Conservation (phyloP, 257 asterid genomes). For the Lycium barbarum region DNA sequence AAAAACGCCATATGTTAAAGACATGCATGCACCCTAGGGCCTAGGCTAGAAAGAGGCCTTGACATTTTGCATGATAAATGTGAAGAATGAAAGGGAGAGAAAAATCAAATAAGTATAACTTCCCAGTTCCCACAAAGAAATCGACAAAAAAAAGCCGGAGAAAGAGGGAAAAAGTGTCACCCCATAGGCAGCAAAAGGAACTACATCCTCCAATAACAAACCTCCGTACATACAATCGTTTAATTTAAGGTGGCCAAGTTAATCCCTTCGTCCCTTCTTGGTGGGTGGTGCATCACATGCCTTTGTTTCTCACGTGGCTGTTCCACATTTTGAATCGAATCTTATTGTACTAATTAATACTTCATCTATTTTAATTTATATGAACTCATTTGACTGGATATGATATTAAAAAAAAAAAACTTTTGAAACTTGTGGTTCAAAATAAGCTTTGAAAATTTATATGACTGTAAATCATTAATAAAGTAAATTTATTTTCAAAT, state of each 20-base stretch:
- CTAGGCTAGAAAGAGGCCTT: neutral
- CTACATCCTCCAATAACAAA: conserved; percentile 13
- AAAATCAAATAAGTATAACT: neutral
- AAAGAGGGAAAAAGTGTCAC: neutral
- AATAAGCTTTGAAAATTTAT: too few relatives aligned
- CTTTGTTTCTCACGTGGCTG: neutral
- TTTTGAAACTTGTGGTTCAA: too few relatives aligned
- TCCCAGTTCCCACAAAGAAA: neutral
- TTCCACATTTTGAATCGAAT: neutral
- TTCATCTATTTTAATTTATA: too few relatives aligned
- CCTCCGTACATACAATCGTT: conserved; percentile 1
- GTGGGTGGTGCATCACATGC: neutral
- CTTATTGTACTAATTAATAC: neutral
- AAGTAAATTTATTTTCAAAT: too few relatives aligned
- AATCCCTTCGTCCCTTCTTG: neutral
- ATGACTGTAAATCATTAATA: too few relatives aligned
- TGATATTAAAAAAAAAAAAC: too few relatives aligned
- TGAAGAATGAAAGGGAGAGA: neutral
- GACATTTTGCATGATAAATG: neutral
- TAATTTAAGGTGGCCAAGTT: neutral
- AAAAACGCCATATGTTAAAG: neutral
- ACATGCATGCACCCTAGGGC: neutral
- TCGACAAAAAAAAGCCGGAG: neutral
- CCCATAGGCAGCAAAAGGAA: conserved; percentile 16
- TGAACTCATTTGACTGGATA: too few relatives aligned